phyloP scores from a whole-genome alignment of 352 stramenopile species.

The Blastocystis sp. region DNA sequence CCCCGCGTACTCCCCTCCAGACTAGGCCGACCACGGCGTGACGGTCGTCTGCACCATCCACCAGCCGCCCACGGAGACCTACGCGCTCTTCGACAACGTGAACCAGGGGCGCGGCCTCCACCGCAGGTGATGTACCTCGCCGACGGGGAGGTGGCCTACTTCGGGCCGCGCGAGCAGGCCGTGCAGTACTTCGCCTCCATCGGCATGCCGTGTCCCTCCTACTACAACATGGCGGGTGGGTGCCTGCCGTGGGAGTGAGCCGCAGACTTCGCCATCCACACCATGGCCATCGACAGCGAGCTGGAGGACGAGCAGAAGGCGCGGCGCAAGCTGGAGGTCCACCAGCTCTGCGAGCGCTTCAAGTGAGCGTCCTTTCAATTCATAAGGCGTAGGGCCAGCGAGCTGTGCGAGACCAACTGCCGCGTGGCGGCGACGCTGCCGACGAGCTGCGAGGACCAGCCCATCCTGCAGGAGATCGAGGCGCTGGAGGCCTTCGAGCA shows the following conservation, averaged over 20 bases:
- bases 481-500: constrained; percentile 47
- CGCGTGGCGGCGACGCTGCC: background rate
- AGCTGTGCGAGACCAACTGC: constrained; percentile 6
- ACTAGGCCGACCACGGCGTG: constrained; percentile 50
- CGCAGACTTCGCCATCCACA: constrained; percentile 56
- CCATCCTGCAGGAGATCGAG: constrained; percentile 30
- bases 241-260: background rate
- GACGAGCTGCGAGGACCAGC: background rate
- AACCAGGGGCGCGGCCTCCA: too few relatives aligned
- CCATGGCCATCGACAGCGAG: constrained; percentile 63
- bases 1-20: background rate
- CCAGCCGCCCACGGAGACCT: constrained; percentile 60
- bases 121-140: constrained; percentile 47
- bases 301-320: constrained; percentile 55
- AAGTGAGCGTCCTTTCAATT: background rate
- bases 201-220: constrained; percentile 48
- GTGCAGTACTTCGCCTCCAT: constrained; percentile 42
- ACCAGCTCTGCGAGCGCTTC: constrained; percentile 46
- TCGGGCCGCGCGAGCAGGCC: constrained; percentile 24
- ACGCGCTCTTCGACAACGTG: constrained; percentile 54
- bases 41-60: constrained; percentile 67
- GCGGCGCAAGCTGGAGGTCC: constrained; percentile 27
- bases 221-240: constrained; percentile 62
- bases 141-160: constrained; percentile 56
- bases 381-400: constrained; percentile 1